Evolutionary conservation across 2,329 filamentous ascomycete genomes (phyloP), one percentile per base, ranked within the genome.

Genomic region (Lasiodiplodia sp.): DNA sequence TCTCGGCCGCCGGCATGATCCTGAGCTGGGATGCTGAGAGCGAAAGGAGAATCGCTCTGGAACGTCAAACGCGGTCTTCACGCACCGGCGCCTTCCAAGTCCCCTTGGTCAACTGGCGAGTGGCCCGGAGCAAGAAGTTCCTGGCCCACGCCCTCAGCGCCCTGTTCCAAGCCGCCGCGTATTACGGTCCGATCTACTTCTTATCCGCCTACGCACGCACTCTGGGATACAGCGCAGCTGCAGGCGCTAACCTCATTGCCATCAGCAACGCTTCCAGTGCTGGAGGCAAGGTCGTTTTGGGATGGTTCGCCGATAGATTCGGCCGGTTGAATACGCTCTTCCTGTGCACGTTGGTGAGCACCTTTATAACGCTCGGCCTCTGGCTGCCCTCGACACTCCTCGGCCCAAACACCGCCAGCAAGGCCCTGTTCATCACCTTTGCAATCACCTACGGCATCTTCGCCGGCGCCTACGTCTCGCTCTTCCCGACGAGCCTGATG

Each of bases 371-470:
- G 1, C 68, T 77, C n/a, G 73, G 71, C 3, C 72, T 78, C 18
- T 78, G 77, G 77, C 70, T 73, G 66, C 60, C 74, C 66, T 60
- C 69, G 18, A 62, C 70, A 18, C n/a, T 68, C n/a, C 21, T 55
- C 6, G 53, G 52, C 49, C n/a, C 34, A 3, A 52, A 14, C n/a
- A 74, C 72, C 12, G 78, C 72, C 71, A 67, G 47, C 10, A 69
- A 44, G 34, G 49, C 25, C 1, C 72, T 81, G 18, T 79, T 80
- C 51, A 73, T 80, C 23, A 68, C 74, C 49, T 74, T 84, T 25
- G 77, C 79, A 66, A 76, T 78, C 0, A 78, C 84, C 11, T 85
- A 84, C 68, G 83, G 83, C 0, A 84, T 85, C 76, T 84, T 83
- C 75, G 82, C 79, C 0, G 83, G 83, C 7, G 78, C 79, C 0